Conservation (phyloP, 2,329 filamentous ascomycete species). For the Eurotiales sp. region DNA sequence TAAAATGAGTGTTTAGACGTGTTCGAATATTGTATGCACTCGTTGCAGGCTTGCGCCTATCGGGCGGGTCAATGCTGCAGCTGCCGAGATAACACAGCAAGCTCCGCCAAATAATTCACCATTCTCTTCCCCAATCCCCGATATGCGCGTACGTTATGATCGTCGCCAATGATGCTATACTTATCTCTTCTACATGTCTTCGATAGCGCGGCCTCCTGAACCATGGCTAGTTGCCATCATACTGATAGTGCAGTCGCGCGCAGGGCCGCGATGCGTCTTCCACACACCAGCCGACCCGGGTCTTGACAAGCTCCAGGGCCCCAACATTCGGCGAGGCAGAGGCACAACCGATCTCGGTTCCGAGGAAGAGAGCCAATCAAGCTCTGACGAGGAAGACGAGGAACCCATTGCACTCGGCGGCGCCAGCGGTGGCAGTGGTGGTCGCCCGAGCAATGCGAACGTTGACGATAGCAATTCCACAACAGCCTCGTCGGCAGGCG, state of each 20-base stretch:
- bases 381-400: slow-evolving; percentile 40
- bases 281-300: slow-evolving; percentile 69
- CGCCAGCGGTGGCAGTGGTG: slow-evolving; percentile 3
- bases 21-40: no score
- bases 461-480: slow-evolving; percentile 26
- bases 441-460: slow-evolving; percentile 31
- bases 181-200: slow-evolving; percentile 36
- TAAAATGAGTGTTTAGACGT: no score
- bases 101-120: no score
- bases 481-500: slow-evolving; percentile 25
- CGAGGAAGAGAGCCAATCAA: slow-evolving; percentile 35
- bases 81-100: no score
- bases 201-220: slow-evolving; percentile 47
- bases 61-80: neutral
- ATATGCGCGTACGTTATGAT: neutral
- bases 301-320: slow-evolving; percentile 34
- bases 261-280: slow-evolving; percentile 78
- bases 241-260: slow-evolving; percentile 70
- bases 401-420: slow-evolving; percentile 20
- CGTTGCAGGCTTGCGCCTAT: neutral
- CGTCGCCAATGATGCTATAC: slow-evolving; percentile 1
- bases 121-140: neutral
- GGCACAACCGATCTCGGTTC: slow-evolving; percentile 39
- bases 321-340: slow-evolving; percentile 32
- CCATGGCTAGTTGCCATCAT: slow-evolving; percentile 65